phyloP scores from a whole-genome alignment of 2,329 filamentous ascomycete genomes.

The Talaromyces atroroseus region DNA sequence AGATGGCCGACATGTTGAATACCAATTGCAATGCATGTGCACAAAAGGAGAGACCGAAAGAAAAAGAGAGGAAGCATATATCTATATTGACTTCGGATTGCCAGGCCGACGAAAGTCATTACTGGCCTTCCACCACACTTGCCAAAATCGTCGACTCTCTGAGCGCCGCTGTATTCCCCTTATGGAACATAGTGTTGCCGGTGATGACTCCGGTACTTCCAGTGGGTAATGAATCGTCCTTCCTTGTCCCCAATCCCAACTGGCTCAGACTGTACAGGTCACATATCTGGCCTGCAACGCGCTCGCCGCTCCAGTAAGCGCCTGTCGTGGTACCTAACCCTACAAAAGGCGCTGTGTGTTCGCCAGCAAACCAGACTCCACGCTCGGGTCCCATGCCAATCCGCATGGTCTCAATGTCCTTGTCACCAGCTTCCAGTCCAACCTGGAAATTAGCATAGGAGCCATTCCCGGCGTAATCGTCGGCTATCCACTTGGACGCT shows the following conservation, averaged over 20 bases:
- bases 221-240: slow-evolving; percentile 30
- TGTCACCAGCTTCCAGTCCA: slow-evolving; percentile 63
- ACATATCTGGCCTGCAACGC: slow-evolving; percentile 57
- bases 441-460: slow-evolving; percentile 83
- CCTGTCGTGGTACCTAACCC: slow-evolving; percentile 84
- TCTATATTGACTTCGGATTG: not conserved
- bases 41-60: not conserved
- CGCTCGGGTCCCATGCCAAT: slow-evolving; percentile 47
- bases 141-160: slow-evolving; percentile 5
- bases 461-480: slow-evolving; percentile 73
- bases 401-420: slow-evolving; percentile 61
- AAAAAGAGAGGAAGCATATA: not conserved
- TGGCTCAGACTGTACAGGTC: slow-evolving; percentile 21
- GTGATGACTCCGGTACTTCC: slow-evolving; percentile 4
- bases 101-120: not conserved
- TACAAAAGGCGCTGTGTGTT: slow-evolving; percentile 86
- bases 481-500: slow-evolving; percentile 71
- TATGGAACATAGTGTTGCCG: slow-evolving; percentile 14
- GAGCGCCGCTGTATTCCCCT: slow-evolving; percentile 11
- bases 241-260: slow-evolving; percentile 18
- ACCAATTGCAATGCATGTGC: not conserved
- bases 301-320: slow-evolving; percentile 87
- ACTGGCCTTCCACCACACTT: slow-evolving; percentile 10
- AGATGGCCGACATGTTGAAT: slow-evolving; percentile 1
- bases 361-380: slow-evolving; percentile 79